A percentile compares a stretch with the other conserved stretches of the same genome.
Conservation (phyloP, 2,329 filamentous ascomycete species). For the Rutstroemia sp. region DNA sequence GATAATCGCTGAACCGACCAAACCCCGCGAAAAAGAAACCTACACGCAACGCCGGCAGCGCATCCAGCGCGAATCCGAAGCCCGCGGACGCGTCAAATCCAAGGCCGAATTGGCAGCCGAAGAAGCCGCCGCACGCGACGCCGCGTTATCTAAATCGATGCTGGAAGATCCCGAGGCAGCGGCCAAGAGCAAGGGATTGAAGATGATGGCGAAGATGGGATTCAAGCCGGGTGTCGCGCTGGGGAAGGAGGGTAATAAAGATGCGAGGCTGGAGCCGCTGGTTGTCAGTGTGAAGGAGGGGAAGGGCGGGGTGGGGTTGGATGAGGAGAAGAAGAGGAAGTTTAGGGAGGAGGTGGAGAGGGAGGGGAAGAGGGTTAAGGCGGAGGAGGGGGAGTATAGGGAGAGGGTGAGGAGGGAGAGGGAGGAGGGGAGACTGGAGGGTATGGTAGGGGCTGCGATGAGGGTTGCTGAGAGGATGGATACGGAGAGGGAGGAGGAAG, state of each 20-base stretch:
- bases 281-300: slow-evolving; percentile 70
- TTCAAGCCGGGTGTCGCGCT: slow-evolving; percentile 71
- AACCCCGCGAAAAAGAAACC: slow-evolving; percentile 46
- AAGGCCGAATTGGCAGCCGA: slow-evolving; percentile 77
- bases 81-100: slow-evolving; percentile 61
- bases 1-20: slow-evolving; percentile 64
- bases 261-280: slow-evolving; percentile 59
- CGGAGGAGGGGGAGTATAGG: slow-evolving; percentile 64
- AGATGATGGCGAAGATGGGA: slow-evolving; percentile 96
- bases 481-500: slow-evolving; percentile 23
- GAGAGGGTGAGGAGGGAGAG: slow-evolving; percentile 64
- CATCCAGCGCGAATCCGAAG: slow-evolving; percentile 54
- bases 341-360: slow-evolving; percentile 54
- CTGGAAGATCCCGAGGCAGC: slow-evolving; percentile 47
- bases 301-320: slow-evolving; percentile 75
- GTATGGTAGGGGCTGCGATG: slow-evolving; percentile 69
- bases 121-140: slow-evolving; percentile 64
- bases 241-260: slow-evolving; percentile 50
- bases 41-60: slow-evolving; percentile 46
- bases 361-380: slow-evolving; percentile 52
- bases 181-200: slow-evolving; percentile 73
- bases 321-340: slow-evolving; percentile 76
- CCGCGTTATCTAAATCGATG: slow-evolving; percentile 66
- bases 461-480: slow-evolving; percentile 71
- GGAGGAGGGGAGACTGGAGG: slow-evolving; percentile 61